Conservation (phyloP, 441 rosid species). For the Gossypium lobatum region DNA sequence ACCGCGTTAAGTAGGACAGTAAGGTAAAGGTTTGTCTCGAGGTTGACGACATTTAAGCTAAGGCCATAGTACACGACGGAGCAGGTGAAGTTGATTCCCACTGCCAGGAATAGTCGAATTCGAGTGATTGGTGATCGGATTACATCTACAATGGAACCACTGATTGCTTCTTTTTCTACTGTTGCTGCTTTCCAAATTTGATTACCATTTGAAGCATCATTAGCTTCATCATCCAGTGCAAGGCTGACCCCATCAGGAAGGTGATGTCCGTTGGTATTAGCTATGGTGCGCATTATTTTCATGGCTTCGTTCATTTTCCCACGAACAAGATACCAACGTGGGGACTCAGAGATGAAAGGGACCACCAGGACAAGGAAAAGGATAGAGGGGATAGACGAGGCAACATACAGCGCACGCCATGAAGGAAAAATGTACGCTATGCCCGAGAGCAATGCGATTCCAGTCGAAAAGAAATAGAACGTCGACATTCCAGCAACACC, state of each 20-base stretch:
- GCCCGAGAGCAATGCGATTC: conserved; percentile 66
- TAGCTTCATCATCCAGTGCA: conserved; percentile 57
- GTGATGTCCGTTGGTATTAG: conserved; percentile 43
- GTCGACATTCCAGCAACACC: conserved; percentile 90
- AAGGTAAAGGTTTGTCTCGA: conserved; percentile 70
- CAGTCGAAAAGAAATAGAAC: conserved; percentile 83
- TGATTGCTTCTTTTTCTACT: conserved; percentile 30
- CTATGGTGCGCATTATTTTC: conserved; percentile 59
- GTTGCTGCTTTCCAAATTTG: conserved; percentile 11
- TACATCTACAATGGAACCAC: conserved; percentile 59
- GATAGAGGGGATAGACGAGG: conserved; percentile 67
- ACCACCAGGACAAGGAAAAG: conserved; percentile 52
- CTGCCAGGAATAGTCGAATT: conserved; percentile 42
- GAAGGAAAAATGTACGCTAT: conserved; percentile 59
- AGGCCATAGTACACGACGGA: conserved; percentile 82
- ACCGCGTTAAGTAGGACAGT: conserved; percentile 68
- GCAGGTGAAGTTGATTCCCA: conserved; percentile 61
- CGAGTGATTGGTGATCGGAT: conserved; percentile 58
- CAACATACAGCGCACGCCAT: conserved; percentile 71
- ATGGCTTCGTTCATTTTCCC: conserved; percentile 61
- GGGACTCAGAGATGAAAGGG: conserved; percentile 82
- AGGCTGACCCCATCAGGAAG: conserved; percentile 58
- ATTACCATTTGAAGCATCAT: conserved; percentile 1
- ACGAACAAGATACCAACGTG: conserved; percentile 84
- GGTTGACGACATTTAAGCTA: conserved; percentile 85